phyloP scores from a whole-genome alignment of 1,284 basidiomycete species.

The Microbotryum lychnidis-dioicae region DNA sequence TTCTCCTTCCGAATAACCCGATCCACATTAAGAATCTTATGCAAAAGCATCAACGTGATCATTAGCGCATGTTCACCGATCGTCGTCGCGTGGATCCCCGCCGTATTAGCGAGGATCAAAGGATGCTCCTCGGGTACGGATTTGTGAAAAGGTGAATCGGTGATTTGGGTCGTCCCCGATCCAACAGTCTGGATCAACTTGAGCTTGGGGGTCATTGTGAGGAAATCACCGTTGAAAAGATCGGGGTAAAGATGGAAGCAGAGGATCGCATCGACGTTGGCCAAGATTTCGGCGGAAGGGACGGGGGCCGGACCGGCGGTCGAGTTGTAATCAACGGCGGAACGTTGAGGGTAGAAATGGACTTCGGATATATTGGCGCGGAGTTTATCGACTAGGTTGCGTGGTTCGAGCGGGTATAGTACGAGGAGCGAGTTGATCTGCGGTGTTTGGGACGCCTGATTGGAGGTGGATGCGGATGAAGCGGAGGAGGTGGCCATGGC shows the following conservation, averaged over 20 bases:
- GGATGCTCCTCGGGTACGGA: neutral
- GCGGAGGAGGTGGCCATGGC: no score
- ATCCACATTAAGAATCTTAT: conserved; percentile 34
- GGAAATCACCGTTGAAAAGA: no score
- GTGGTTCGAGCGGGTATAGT: no score
- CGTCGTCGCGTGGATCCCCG: conserved; percentile 20
- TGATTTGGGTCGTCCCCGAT: conserved; percentile 5
- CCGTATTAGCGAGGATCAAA: conserved; percentile 16
- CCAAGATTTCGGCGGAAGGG: conserved; percentile 7
- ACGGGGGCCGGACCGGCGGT: neutral
- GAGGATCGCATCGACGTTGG: conserved; percentile 14
- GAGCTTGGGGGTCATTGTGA: conserved; percentile 12
- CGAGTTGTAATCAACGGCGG: neutral
- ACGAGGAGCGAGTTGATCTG: no score
- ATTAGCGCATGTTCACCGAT: conserved; percentile 25
- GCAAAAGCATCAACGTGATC: neutral
- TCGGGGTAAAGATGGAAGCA: neutral
- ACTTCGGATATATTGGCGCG: neutral
- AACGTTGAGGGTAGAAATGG: neutral
- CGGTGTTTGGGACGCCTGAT: no score
- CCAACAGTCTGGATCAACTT: conserved; percentile 17
- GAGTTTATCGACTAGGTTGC: conserved; percentile 8
- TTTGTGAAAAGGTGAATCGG: conserved; percentile 9
- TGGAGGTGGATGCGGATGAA: no score
- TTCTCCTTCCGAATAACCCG: neutral